A percentile compares a stretch with the other conserved stretches of the same genome.
Evolutionary conservation across 2,329 filamentous ascomycete species (phyloP).

Genomic region (Juglanconis oblonga): DNA sequence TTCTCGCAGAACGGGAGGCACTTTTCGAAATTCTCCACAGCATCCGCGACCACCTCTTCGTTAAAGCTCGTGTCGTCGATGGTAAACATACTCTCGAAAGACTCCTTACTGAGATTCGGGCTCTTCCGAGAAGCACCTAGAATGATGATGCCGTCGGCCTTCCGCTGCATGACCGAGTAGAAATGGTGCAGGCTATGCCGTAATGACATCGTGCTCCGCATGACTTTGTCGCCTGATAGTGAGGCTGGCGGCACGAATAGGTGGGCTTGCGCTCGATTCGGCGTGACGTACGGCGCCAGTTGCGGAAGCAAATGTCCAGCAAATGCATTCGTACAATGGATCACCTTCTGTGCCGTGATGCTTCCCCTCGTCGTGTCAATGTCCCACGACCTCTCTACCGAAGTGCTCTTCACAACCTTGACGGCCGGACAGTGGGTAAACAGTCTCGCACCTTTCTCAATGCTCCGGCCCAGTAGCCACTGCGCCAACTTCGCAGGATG

Average conservation of each 20-base stretch:
- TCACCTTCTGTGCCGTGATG: constrained; percentile 26
- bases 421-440: constrained; percentile 42
- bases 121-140: constrained; percentile 41
- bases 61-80: constrained; percentile 38
- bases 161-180: constrained; percentile 46
- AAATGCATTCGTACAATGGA: constrained; percentile 40
- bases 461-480: constrained; percentile 38
- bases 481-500: constrained; percentile 48
- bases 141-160: constrained; percentile 39
- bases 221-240: constrained; percentile 31
- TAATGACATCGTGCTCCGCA: constrained; percentile 41
- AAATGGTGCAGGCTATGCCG: constrained; percentile 45
- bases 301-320: constrained; percentile 35
- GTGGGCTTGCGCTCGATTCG: constrained; percentile 43
- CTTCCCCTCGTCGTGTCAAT: constrained; percentile 32
- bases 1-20: constrained; percentile 31
- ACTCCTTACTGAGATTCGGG: constrained; percentile 32
- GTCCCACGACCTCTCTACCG: constrained; percentile 26
- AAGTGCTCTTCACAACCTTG: constrained; percentile 22
- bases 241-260: constrained; percentile 37
- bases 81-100: constrained; percentile 28
- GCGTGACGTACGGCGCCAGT: constrained; percentile 33
- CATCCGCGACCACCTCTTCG: constrained; percentile 37
- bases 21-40: constrained; percentile 30
- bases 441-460: constrained; percentile 35